These are phyloP conservation scores for Russula lepida DNA, from an alignment of 768 basidiomycete genomes.

Conservation along the genomic window DNA sequence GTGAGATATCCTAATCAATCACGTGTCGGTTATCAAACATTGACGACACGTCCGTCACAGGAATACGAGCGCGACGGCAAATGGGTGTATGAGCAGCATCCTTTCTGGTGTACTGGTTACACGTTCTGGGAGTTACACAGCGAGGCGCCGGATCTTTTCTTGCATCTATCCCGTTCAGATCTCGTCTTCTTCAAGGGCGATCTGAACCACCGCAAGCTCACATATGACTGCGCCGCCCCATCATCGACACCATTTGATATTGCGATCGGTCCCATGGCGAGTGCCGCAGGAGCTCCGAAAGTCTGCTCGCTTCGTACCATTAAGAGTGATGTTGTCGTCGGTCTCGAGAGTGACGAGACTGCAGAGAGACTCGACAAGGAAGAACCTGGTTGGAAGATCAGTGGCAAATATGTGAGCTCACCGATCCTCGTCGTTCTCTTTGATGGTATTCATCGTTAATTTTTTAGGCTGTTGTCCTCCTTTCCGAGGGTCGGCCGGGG, in stretches of 20 bases:
- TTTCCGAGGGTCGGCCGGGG: constrained; percentile 83
- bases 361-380: constrained; percentile 76
- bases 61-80: constrained; percentile 88
- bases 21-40: not conserved
- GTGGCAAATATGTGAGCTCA: constrained; percentile 83
- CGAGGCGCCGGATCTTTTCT: constrained; percentile 86
- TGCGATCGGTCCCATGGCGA: constrained; percentile 91
- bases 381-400: constrained; percentile 95
- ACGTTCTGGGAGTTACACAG: constrained; percentile 83
- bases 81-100: constrained; percentile 92
- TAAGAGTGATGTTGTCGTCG: constrained; percentile 94
- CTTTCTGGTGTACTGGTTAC: constrained; percentile 95
- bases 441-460: not conserved
- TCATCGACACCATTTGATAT: constrained; percentile 81
- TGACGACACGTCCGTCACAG: constrained; percentile 29
- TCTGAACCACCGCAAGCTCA: constrained; percentile 85
- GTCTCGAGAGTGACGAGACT: constrained; percentile 62
- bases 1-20: constrained; percentile 35
- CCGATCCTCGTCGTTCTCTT: not conserved
- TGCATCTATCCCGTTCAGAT: constrained; percentile 83
- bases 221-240: constrained; percentile 81
- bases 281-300: constrained; percentile 77
- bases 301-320: constrained; percentile 83
- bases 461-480: constrained; percentile 70
- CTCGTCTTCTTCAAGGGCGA: constrained; percentile 95